A percentile compares a stretch with the other conserved stretches of the same genome.
Evolutionary conservation across 208 protist species (phyloP).

Genomic region (Leishmania tarentolae): DNA sequence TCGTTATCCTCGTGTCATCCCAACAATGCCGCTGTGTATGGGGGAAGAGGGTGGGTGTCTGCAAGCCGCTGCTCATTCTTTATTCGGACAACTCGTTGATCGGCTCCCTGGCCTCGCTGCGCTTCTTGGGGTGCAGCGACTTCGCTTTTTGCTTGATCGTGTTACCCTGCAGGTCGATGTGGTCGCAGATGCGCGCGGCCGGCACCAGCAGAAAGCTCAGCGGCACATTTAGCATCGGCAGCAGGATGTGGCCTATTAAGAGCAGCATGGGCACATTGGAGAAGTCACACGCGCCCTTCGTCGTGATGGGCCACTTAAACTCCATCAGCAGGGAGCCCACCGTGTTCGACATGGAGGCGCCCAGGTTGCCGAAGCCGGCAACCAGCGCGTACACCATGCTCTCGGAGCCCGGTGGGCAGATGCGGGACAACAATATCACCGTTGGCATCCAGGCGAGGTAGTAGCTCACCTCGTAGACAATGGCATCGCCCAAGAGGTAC

Average conservation of each 20-base stretch:
- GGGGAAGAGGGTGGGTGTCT: background rate
- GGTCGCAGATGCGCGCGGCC: constrained; percentile 63
- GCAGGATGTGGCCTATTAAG: constrained; percentile 61
- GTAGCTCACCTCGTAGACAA: constrained; percentile 72
- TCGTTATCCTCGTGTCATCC: background rate
- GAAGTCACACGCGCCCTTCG: constrained; percentile 63
- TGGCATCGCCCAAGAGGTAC: constrained; percentile 75
- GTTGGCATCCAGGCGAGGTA: constrained; percentile 85
- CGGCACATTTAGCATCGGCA: constrained; percentile 66
- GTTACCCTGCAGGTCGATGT: constrained; percentile 57
- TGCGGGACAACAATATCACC: constrained; percentile 77
- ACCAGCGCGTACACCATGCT: constrained; percentile 82
- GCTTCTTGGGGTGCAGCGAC: constrained; percentile 8
- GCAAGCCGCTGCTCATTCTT: background rate
- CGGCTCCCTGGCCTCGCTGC: constrained; percentile 11
- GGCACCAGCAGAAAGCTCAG: constrained; percentile 77
- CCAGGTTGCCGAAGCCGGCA: constrained; percentile 85
- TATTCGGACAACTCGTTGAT: constrained; percentile 20
- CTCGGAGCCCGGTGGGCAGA: constrained; percentile 86
- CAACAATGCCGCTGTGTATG: background rate
- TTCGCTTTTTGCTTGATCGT: constrained; percentile 30
- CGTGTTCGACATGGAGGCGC: constrained; percentile 43
- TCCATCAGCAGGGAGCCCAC: constrained; percentile 73
- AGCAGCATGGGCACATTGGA: constrained; percentile 67
- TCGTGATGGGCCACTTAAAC: constrained; percentile 52